Evolutionary conservation across 805 yeast genomes (phyloP), one percentile per base, ranked within the genome.

Genomic region (Debaryomyces maramus): DNA sequence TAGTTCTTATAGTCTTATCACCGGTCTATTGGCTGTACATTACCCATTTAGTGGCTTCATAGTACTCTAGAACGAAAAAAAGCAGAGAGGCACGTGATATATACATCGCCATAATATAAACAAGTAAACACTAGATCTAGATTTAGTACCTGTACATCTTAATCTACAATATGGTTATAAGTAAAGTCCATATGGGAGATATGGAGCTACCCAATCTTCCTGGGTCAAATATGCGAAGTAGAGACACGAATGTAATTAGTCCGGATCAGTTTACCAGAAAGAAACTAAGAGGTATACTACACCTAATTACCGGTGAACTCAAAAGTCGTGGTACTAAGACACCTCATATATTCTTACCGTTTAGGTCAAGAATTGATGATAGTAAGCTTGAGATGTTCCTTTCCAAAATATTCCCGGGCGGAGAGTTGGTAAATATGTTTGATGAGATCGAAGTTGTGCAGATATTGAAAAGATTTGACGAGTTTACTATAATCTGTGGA

Each of bases 301-400:
- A 85, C 58, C 53, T 72, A 18, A 77, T 88, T 32, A 87, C 96
- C 0, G 76, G 77, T 4, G 89, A 85, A 44, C 61, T 89, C 46
- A 66, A 67, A 7, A 72, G 81, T 41, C 89, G 88, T 20, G 93
- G 90, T 19, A 66, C 85, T 1, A 78, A 81, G 51, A 77, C 87
- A 0, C 95, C 95, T 5, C 81, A 81, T 39, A 59, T 89, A 1
- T 70, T 88, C 49, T 70, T 89, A 26, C 93, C 96, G 0, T 87
- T 83, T 63, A 64, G 96, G 39, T 84, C 90, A 1, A 79, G 80
- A 44, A 76, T 79, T 39, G 76, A 78, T 36, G 88, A 84, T 53
- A 63, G 68, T 30, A 80, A 77, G 34, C 67, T 88, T 19, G 74
- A 82, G 36, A 56, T 60, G 17, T 80, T 87, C 37, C 58, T 89